Conservation (phyloP, 2,329 filamentous ascomycete species). For the Davidsoniella eucalypti region DNA sequence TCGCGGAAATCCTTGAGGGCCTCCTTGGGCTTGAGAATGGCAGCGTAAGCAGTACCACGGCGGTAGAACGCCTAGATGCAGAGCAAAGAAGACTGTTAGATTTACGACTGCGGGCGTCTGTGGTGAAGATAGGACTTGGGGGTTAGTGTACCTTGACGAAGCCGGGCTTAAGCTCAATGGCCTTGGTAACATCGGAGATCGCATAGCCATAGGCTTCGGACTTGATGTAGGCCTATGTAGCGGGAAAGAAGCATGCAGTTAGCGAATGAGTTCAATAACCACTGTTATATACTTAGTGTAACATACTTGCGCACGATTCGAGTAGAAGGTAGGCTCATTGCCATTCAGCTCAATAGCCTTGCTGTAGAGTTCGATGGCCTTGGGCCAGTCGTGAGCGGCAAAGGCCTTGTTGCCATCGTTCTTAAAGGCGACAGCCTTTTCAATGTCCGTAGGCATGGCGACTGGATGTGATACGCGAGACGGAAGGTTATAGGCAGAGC, state of each 20-base stretch:
- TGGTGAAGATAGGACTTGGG: background rate
- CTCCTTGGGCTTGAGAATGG: constrained; percentile 75
- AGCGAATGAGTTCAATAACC: background rate
- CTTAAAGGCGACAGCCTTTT: constrained; percentile 71
- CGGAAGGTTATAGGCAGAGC: too few species aligned
- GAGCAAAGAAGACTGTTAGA: constrained; percentile 1
- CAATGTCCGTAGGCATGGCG: constrained; percentile 29
- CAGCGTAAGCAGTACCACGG: constrained; percentile 77
- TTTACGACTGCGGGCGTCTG: background rate
- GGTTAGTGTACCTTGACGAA: constrained; percentile 59
- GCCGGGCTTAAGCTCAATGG: constrained; percentile 72
- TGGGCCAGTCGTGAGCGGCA: constrained; percentile 67
- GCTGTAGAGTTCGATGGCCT: constrained; percentile 68
- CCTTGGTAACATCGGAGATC: constrained; percentile 76
- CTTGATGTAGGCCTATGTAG: constrained; percentile 70
- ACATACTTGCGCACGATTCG: constrained; percentile 82
- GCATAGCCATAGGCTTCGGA: constrained; percentile 90
- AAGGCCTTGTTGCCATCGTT: constrained; percentile 92
- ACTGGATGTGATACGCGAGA: background rate
- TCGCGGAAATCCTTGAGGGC: constrained; percentile 85
- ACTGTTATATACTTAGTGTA: background rate
- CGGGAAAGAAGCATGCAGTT: background rate
- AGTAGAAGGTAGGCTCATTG: constrained; percentile 76
- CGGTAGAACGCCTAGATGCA: constrained; percentile 69
- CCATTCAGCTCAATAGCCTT: constrained; percentile 75